Evolutionary conservation across 139 green algal genomes (phyloP).

Genomic region (Ettlia oleoabundans): DNA sequence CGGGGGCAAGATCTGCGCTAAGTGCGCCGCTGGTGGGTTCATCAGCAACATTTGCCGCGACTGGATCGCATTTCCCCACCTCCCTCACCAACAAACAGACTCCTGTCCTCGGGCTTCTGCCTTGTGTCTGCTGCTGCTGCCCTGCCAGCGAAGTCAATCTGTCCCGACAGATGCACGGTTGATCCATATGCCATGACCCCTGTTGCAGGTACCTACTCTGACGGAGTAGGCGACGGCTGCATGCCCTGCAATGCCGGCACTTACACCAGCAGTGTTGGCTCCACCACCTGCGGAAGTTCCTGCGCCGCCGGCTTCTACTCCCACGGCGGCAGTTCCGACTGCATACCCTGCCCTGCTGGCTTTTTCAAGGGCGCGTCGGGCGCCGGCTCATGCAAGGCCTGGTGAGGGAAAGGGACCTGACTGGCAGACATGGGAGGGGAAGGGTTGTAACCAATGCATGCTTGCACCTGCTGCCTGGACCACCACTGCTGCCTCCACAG

Average conservation of each 20-base stretch:
- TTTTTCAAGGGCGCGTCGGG: not conserved
- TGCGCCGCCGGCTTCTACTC: not conserved
- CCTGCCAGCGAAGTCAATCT: no score
- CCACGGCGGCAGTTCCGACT: not conserved
- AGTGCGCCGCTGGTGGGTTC: conserved; percentile 7
- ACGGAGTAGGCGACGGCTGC: not conserved
- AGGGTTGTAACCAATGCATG: no score
- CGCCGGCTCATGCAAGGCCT: not conserved
- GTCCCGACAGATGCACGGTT: no score
- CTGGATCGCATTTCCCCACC: not conserved
- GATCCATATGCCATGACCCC: not conserved
- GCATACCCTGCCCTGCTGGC: conserved; percentile 19
- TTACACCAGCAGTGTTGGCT: not conserved
- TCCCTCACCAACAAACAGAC: no score
- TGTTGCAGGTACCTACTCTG: not conserved
- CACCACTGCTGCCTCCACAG: no score
- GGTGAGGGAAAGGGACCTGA: not conserved
- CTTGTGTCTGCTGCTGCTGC: not conserved
- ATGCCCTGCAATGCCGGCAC: not conserved
- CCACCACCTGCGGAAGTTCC: not conserved
- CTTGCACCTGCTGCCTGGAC: no score
- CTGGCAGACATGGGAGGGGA: not conserved
- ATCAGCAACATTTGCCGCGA: not conserved
- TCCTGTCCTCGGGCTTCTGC: no score
- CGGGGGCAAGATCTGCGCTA: not conserved